Percentiles rank a stretch among this genome's conserved stretches.
Conservation (phyloP, 768 basidiomycete species). For the Tremella fuciformis region DNA sequence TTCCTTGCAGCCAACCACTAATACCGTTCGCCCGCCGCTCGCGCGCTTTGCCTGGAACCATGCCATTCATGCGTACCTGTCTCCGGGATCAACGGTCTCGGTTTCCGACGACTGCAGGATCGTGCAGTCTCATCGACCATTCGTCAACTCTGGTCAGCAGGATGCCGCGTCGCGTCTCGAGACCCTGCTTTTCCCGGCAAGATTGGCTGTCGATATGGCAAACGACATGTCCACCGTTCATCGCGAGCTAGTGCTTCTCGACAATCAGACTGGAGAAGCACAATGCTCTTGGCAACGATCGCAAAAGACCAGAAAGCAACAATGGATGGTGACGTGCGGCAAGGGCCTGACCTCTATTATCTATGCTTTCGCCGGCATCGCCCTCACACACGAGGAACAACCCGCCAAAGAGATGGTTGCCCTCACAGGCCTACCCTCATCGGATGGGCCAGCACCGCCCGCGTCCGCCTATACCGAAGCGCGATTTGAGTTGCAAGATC, state of each 20-base stretch:
- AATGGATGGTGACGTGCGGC: constrained; percentile 40
- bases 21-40: constrained; percentile 27
- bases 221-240: constrained; percentile 11
- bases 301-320: constrained; percentile 30
- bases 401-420: constrained; percentile 28
- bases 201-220: constrained; percentile 33
- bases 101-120: constrained; percentile 21
- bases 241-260: constrained; percentile 12
- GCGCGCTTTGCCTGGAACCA: constrained; percentile 46
- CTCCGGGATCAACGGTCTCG: constrained; percentile 24
- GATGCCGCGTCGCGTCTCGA: constrained; percentile 25
- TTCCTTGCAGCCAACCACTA: constrained; percentile 30
- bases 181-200: constrained; percentile 36
- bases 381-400: constrained; percentile 33
- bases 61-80: constrained; percentile 45
- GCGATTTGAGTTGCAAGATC: constrained; percentile 25
- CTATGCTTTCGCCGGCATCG: constrained; percentile 42
- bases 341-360: constrained; percentile 24
- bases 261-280: background rate
- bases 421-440: constrained; percentile 29
- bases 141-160: constrained; percentile 17
- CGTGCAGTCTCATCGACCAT: constrained; percentile 30
- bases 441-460: constrained; percentile 20
- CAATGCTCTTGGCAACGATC: constrained; percentile 29
- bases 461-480: constrained; percentile 20